These are phyloP conservation scores for Nicotiana tabacum DNA, from an alignment of 257 asterid species.

Conservation along the genomic window DNA sequence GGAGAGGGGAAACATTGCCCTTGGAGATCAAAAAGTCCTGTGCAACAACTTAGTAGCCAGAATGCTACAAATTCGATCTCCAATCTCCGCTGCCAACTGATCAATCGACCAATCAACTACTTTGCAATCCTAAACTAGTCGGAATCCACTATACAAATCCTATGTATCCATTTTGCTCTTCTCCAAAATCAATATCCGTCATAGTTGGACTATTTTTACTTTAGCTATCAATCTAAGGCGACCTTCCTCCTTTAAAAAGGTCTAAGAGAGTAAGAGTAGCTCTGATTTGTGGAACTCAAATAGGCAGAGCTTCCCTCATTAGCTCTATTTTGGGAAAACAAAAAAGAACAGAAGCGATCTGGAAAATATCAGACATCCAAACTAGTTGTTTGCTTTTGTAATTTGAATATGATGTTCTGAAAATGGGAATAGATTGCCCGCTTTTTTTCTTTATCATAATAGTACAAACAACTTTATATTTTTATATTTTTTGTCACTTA, in stretches of 20 bases:
- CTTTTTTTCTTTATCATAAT: too few species aligned
- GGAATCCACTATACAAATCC: background rate
- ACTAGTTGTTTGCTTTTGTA: background rate
- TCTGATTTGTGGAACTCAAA: background rate
- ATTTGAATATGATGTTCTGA: background rate
- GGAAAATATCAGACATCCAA: background rate
- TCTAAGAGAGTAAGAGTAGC: background rate
- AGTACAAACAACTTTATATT: too few species aligned
- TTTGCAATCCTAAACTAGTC: background rate
- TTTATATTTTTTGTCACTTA: too few species aligned
- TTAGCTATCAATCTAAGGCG: background rate
- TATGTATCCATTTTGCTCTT: background rate
- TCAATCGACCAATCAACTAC: background rate
- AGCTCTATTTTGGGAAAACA: background rate
- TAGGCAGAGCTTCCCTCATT: background rate
- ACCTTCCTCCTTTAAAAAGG: background rate
- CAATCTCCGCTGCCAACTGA: background rate
- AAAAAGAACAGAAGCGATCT: background rate
- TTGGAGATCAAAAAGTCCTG: background rate
- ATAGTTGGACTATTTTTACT: background rate
- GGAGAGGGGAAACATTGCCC: background rate
- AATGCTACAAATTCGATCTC: background rate
- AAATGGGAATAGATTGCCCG: too few species aligned
- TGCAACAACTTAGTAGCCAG: background rate
- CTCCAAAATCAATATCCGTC: background rate